phyloP scores from a whole-genome alignment of 176 grass and related monocot genomes.

The Ampelocalamus luodianensis region DNA sequence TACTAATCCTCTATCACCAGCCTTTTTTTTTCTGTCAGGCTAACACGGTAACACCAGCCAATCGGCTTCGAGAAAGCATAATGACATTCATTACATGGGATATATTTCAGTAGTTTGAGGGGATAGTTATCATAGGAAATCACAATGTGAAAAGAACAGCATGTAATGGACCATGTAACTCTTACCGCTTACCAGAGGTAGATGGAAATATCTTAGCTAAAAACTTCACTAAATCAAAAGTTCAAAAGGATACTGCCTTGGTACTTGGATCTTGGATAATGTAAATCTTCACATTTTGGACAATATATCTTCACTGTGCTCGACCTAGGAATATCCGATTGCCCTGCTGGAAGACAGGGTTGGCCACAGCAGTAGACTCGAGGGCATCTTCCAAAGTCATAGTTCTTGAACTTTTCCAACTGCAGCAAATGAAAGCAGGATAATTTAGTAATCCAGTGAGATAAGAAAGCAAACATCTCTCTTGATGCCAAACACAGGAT shows the following conservation, averaged over 20 bases:
- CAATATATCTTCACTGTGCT: constrained; percentile 97
- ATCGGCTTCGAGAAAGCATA: background rate
- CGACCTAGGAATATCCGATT: constrained; percentile 88
- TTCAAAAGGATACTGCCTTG: constrained; percentile 98
- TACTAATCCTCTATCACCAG: background rate
- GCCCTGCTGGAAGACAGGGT: constrained; percentile 92
- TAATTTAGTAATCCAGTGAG: constrained; percentile 17
- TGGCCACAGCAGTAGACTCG: constrained; percentile 93
- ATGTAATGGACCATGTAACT: constrained; percentile 1
- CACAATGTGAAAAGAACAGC: background rate
- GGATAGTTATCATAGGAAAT: background rate
- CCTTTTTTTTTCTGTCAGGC: background rate
- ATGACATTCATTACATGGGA: background rate
- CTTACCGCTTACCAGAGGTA: background rate
- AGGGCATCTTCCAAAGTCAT: constrained; percentile 97
- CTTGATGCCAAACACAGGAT: constrained; percentile 16
- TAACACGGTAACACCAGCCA: background rate
- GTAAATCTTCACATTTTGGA: constrained; percentile 95
- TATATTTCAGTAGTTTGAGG: constrained; percentile 7
- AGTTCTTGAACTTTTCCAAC: constrained; percentile 97
- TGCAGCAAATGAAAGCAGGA: constrained; percentile 44
- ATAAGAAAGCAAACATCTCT: constrained; percentile 5
- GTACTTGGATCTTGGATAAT: constrained; percentile 93
- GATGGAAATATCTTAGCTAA: constrained; percentile 18
- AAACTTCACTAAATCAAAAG: background rate